These are phyloP conservation scores for Drosera capensis DNA, from an alignment of 148 eudicot genomes.

Conservation along the genomic window DNA sequence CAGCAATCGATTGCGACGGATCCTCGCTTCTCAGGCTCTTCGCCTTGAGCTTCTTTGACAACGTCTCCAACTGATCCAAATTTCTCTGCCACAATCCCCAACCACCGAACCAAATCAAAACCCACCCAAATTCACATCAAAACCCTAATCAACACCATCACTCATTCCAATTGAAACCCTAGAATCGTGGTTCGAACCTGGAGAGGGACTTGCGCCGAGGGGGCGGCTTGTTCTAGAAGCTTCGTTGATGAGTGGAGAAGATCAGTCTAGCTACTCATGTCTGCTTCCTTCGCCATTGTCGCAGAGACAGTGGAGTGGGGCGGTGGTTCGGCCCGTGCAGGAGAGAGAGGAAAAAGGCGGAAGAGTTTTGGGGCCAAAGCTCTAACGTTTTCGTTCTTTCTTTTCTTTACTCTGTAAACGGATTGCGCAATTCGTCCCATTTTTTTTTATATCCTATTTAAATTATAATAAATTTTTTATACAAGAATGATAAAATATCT, in stretches of 20 bases:
- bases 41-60: slow-evolving; percentile 83
- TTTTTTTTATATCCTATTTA: too few species aligned
- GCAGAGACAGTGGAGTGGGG: too few species aligned
- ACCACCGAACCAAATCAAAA: background rate
- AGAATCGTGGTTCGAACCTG: too few species aligned
- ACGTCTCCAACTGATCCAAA: slow-evolving; percentile 83
- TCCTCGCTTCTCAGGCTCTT: slow-evolving; percentile 86
- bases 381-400: too few species aligned
- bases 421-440: too few species aligned
- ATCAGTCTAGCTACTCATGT: slow-evolving; percentile 79
- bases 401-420: too few species aligned
- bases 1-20: slow-evolving; percentile 87
- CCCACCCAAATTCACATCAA: background rate
- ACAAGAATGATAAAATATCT: too few species aligned
- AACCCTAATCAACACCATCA: background rate
- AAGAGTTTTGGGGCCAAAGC: too few species aligned
- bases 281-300: slow-evolving; percentile 80
- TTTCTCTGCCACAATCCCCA: too few species aligned
- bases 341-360: too few species aligned
- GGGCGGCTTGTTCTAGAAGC: slow-evolving; percentile 90
- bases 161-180: background rate
- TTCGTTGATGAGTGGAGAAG: slow-evolving; percentile 85
- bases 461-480: too few species aligned
- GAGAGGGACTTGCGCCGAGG: slow-evolving; percentile 93
- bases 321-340: too few species aligned